Evolutionary conservation across 495 filamentous ascomycete genomes (phyloP), one percentile per base, ranked within the genome.

Genomic region (Hypoxylon crocopeplum): DNA sequence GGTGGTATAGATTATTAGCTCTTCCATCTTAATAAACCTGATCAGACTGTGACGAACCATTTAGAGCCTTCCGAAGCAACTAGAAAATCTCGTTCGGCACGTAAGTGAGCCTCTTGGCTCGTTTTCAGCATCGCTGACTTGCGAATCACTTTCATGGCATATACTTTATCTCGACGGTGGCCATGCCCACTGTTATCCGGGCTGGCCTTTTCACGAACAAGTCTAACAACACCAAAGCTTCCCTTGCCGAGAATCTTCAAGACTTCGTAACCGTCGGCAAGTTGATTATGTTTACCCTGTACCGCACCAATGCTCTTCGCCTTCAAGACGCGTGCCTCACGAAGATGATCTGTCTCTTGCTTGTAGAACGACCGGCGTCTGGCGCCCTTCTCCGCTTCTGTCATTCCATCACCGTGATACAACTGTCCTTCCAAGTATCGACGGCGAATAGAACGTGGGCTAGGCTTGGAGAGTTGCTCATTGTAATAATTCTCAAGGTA

Each of bases 71-170:
- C 90, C 5, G 91, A 91, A 10, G 88, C 85, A 33, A 96, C 90
- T 2, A 98, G 78, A 57, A 96, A 95, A 65, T 98, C 93, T 55
- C 93, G 81, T 69, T 98, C 93, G 0, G 92, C 93, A 44, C 91
- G 84, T 15, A 98, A 74, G 71, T 98, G 93, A 7, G 89, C 92
- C 75, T 98, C 93, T 72, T 98, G 93, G 61, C 88, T 87, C 46
- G 90, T 91, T 2, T 85, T 85, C 13, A 98, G 80, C 91, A 96
- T 97, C 13, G 89, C 86, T 1, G 88, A 87, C 72, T 98, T 98
- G 29, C 88, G 88, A 53, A 98, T 97, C 13, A 94, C 89, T 70
- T 98, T 98, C 92, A 98, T 96, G 6, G 93, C 93, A 70, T 88
- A 97, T 2, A 96, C 86, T 39, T 50, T 65, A 7, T 52, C 32